Evolutionary conservation across 345 rosid genomes (phyloP).

Genomic region (Populus deltoides): DNA sequence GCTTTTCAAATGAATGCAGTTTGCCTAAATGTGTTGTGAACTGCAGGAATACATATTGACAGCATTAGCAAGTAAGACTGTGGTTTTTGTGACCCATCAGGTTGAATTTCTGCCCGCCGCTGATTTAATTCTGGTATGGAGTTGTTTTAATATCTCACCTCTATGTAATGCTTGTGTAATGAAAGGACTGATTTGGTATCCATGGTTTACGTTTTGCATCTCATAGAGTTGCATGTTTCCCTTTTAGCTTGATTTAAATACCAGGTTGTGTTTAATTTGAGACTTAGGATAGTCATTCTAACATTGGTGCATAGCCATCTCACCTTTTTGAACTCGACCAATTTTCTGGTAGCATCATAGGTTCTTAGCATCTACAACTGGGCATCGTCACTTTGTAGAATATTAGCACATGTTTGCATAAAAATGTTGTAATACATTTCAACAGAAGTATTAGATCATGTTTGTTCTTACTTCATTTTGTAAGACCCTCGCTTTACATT

Average conservation of each 20-base stretch:
- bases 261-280: too few species aligned
- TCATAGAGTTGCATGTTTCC: background rate
- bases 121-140: constrained; percentile 86
- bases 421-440: background rate
- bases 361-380: too few species aligned
- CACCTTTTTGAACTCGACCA: too few species aligned
- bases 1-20: constrained; percentile 11
- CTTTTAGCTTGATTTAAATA: background rate
- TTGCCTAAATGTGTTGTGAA: constrained; percentile 31
- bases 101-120: constrained; percentile 97
- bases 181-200: background rate
- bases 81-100: constrained; percentile 97
- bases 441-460: background rate
- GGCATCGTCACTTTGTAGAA: background rate
- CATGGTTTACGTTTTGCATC: background rate
- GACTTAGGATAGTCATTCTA: too few species aligned
- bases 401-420: background rate
- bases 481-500: background rate
- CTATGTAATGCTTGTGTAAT: constrained; percentile 6
- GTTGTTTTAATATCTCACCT: constrained; percentile 19
- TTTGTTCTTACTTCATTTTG: background rate
- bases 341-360: too few species aligned
- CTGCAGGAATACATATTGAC: constrained; percentile 90
- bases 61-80: constrained; percentile 82
- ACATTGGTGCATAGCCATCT: too few species aligned